phyloP scores from a whole-genome alignment of 345 rosid genomes.

The Eucalyptus rudis region DNA sequence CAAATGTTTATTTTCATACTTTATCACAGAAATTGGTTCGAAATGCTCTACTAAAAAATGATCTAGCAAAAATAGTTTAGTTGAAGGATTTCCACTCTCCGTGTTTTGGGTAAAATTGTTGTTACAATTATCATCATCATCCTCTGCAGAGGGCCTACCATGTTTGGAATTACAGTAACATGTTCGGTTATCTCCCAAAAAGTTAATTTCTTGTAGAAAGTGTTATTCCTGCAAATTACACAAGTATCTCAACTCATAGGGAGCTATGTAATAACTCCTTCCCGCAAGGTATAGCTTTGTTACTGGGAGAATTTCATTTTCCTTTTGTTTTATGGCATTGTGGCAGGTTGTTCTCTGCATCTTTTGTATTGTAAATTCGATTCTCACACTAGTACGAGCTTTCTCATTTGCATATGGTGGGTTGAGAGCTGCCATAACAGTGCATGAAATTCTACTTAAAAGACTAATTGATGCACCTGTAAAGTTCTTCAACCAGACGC shows the following conservation, averaged over 20 bases:
- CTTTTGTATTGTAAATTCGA: constrained; percentile 66
- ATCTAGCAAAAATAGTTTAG: neutral
- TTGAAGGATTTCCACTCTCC: neutral
- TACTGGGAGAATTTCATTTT: neutral
- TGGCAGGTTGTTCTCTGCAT: constrained; percentile 60
- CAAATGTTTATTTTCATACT: neutral
- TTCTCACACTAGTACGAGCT: constrained; percentile 73
- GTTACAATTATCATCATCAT: neutral
- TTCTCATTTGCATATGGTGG: constrained; percentile 97
- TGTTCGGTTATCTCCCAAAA: neutral
- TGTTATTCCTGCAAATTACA: neutral
- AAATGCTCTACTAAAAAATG: neutral
- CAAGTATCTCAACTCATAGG: neutral
- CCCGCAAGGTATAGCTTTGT: neutral
- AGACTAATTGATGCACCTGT: constrained; percentile 74
- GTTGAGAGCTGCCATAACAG: constrained; percentile 59
- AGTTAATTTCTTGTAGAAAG: neutral
- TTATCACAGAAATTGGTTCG: neutral
- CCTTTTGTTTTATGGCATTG: neutral
- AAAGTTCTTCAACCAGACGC: constrained; percentile 88
- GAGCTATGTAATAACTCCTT: neutral
- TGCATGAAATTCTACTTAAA: constrained; percentile 51
- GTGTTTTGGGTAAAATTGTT: neutral
- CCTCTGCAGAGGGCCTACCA: neutral
- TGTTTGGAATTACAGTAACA: neutral